Base-by-base conservation (phyloP, 2,329 filamentous ascomycete species). In the Fusarium redolens region DNA sequence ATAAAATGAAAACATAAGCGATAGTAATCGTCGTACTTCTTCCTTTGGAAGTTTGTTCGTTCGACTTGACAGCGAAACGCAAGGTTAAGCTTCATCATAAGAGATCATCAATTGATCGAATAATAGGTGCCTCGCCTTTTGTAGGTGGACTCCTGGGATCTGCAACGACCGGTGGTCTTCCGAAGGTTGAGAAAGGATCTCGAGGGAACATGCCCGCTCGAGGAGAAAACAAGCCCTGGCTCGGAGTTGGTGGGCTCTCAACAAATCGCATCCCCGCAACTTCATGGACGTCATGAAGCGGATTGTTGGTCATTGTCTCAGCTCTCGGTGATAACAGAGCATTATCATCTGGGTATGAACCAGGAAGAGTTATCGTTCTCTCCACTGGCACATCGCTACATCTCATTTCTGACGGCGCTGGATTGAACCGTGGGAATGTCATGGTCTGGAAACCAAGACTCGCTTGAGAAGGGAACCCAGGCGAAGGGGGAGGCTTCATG, bases 101-200 rank as follows among this genome's bases (percentile, higher is more conserved):
- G 57, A 94, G 85, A 77, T 95, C 92, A 79, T 93, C 92, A 77
- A 96, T 96, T 65, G 92, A 95, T 63, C 93, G 87, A 57, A 91
- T 90, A 68, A 96, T 95, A 6, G 93, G 92, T 65, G 90, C 90
- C 79, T 92, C 92, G 43, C 93, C 92, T 77, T 89, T 90, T 17
- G 92, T 93, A 1, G 92, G 91, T 20, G 93, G 93, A 79, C 92
- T 95, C 75, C 93, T 85, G 18, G 93, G 93, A 78, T 95, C 92
- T 18, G 85, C 85, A 15, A 85, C 82, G 68, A 88, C 86, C 5
- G 83, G 75, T 15, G 87, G 88, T 41, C 86, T 84, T 48, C 84
- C 85, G 71, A 89, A 89, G 5, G 86, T 83, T 51, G 81, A 83
- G 63, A 88, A 86, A 0, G 86, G 84, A 70, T 90, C 86, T 31